Evolutionary conservation across 352 stramenopile genomes (phyloP).

Genomic region (Pythium volutum): DNA sequence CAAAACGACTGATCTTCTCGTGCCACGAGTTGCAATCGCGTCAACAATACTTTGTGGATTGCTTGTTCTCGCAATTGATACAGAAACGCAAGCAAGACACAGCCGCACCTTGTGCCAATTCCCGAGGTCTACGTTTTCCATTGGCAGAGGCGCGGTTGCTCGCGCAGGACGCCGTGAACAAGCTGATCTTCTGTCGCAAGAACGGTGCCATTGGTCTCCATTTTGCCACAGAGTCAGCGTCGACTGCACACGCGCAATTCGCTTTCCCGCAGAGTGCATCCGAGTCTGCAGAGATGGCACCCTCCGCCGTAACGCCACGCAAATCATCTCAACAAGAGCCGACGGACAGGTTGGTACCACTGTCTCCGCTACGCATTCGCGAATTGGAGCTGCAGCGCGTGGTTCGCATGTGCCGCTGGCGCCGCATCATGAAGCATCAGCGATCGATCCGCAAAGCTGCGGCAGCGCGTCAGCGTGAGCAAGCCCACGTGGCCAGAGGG

Average conservation of each 20-base stretch:
- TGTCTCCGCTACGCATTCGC: not conserved
- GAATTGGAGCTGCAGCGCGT: conserved; percentile 8
- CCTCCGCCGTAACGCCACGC: not conserved
- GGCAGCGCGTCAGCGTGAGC: not conserved
- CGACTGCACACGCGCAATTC: not conserved
- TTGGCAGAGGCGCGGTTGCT: conserved; percentile 12
- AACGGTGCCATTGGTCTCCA: conserved; percentile 9
- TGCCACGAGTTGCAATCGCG: conserved; percentile 46
- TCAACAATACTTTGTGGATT: conserved; percentile 45
- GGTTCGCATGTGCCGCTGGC: conserved; percentile 14
- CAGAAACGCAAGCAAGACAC: not conserved
- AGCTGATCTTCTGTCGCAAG: conserved; percentile 10
- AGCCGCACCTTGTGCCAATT: not conserved
- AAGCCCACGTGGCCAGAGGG: not conserved
- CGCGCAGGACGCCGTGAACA: not conserved
- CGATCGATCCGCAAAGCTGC: conserved; percentile 19
- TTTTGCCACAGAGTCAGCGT: not conserved
- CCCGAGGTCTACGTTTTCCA: conserved; percentile 4
- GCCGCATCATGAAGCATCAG: conserved; percentile 47
- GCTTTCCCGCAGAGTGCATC: not conserved
- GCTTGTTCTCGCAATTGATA: conserved; percentile 33
- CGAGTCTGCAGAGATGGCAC: not conserved
- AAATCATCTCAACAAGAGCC: not conserved
- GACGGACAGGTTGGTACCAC: not conserved
- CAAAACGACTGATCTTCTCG: conserved; percentile 49